Evolutionary conservation across 164 flowering plant species (phyloP).

Genomic region (Tetrastigma voinierianum): DNA sequence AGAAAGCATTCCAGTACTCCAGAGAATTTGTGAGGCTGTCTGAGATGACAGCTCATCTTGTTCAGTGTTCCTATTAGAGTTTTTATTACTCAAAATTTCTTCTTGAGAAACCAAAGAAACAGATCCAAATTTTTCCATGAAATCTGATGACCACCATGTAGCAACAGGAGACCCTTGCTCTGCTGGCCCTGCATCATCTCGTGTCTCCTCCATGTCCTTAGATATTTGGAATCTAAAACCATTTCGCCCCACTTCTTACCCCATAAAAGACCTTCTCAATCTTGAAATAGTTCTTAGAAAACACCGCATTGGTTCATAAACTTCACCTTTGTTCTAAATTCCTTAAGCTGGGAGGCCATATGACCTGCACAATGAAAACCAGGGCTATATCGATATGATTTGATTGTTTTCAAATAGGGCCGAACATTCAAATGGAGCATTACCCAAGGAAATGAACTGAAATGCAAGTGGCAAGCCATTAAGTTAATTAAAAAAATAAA

Average conservation of each 20-base stretch:
- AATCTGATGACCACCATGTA: constrained; percentile 80
- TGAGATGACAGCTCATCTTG: constrained; percentile 51
- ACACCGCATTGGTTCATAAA: constrained; percentile 8
- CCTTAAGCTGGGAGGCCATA: constrained; percentile 32
- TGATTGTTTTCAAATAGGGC: background rate
- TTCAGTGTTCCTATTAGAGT: constrained; percentile 32
- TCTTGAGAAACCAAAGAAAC: constrained; percentile 63
- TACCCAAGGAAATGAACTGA: background rate
- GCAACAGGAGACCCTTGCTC: constrained; percentile 64
- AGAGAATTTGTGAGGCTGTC: constrained; percentile 78
- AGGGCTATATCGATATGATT: background rate
- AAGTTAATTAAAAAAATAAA: background rate
- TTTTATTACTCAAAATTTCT: constrained; percentile 38
- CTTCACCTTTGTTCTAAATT: constrained; percentile 11
- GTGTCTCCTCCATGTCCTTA: constrained; percentile 77
- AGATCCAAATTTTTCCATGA: constrained; percentile 69
- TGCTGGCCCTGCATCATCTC: constrained; percentile 61
- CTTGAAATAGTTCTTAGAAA: constrained; percentile 5
- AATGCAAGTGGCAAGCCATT: background rate
- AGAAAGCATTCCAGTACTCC: constrained; percentile 82
- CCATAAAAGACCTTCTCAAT: constrained; percentile 31
- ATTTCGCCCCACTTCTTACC: constrained; percentile 53
- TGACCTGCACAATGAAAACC: constrained; percentile 22
- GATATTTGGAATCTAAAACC: constrained; percentile 45
- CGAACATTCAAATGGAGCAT: background rate